phyloP scores from a whole-genome alignment of 169 alveolate species.

The Plasmodium sp. region DNA sequence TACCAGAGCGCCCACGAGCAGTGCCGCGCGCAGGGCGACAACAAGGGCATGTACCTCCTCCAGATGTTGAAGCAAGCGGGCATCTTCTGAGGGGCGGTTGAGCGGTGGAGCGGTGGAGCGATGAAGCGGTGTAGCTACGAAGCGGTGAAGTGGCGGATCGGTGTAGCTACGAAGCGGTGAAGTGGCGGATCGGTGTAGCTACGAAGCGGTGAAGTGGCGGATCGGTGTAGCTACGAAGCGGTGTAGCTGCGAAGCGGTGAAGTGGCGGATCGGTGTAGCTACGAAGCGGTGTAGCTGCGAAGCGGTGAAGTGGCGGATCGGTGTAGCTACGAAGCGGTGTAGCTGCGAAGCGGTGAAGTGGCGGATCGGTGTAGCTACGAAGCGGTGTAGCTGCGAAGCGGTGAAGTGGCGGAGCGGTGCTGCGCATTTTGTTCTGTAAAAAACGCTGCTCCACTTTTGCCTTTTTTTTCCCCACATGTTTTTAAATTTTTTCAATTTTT shows the following conservation, averaged over 20 bases:
- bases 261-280: not conserved
- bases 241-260: not conserved
- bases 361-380: too few species aligned
- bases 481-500: not conserved
- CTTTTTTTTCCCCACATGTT: not conserved
- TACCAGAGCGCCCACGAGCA: slow-evolving; percentile 41
- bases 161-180: not conserved
- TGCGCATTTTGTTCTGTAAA: not conserved
- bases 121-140: not conserved
- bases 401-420: not conserved
- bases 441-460: not conserved
- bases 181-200: not conserved
- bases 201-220: not conserved
- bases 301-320: not conserved
- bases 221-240: too few species aligned
- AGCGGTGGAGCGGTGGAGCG: not conserved
- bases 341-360: not conserved
- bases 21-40: slow-evolving; percentile 55
- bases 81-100: slow-evolving; percentile 5
- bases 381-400: not conserved
- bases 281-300: not conserved
- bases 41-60: slow-evolving; percentile 60
- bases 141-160: too few species aligned
- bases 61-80: slow-evolving; percentile 73
- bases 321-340: not conserved